phyloP scores from a whole-genome alignment of 805 yeast genomes.

The Candida pini region DNA sequence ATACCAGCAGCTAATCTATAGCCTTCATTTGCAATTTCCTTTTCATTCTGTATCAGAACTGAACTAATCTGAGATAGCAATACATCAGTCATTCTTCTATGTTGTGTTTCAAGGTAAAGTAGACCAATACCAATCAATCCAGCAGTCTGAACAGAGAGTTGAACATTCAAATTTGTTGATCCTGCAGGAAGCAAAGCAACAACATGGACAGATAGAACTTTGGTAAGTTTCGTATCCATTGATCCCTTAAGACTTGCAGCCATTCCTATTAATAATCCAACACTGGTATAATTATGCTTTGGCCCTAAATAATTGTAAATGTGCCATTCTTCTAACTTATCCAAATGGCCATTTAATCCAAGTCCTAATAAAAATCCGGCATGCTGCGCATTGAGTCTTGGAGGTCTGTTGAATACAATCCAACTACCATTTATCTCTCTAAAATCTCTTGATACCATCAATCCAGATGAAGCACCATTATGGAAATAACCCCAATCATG shows the following conservation, averaged over 20 bases:
- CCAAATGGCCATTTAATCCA: constrained; percentile 87
- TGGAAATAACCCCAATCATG: constrained; percentile 86
- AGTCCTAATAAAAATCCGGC: constrained; percentile 93
- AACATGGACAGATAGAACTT: constrained; percentile 88
- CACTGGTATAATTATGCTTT: constrained; percentile 75
- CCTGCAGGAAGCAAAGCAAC: constrained; percentile 89
- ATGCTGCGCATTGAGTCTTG: constrained; percentile 67
- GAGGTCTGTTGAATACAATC: constrained; percentile 84
- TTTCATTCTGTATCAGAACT: constrained; percentile 48
- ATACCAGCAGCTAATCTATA: constrained; percentile 86
- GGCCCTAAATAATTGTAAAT: constrained; percentile 90
- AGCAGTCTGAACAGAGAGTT: constrained; percentile 79
- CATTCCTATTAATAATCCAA: constrained; percentile 87
- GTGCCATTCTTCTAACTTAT: constrained; percentile 89
- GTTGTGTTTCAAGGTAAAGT: constrained; percentile 70
- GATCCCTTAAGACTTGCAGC: constrained; percentile 81
- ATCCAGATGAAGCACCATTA: constrained; percentile 84
- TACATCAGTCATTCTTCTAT: constrained; percentile 80
- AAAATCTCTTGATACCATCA: constrained; percentile 60
- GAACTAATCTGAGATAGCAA: constrained; percentile 64
- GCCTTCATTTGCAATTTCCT: constrained; percentile 61
- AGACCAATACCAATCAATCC: constrained; percentile 89
- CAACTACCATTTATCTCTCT: constrained; percentile 80
- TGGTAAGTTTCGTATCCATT: constrained; percentile 81
- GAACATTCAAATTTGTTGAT: constrained; percentile 82